Conservation (phyloP, 2,329 filamentous ascomycete genomes). For the Diaporthe sp. region DNA sequence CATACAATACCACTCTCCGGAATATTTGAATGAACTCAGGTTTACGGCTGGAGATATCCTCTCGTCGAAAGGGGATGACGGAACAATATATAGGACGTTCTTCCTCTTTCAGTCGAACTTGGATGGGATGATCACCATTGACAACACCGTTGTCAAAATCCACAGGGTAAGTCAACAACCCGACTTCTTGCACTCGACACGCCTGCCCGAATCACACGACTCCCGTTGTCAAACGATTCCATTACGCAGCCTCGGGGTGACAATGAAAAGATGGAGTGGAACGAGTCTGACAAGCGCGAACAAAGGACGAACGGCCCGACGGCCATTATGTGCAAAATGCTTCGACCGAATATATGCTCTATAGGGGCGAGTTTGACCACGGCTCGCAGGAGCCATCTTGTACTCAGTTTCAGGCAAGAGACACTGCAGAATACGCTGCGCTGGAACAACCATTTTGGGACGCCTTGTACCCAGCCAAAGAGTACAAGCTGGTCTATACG, state of each 20-base stretch:
- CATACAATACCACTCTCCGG: neutral
- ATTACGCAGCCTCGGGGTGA: neutral
- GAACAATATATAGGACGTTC: no score
- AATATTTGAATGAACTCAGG: neutral
- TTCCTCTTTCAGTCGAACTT: neutral
- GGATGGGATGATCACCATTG: neutral
- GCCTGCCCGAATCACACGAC: neutral
- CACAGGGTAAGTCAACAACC: neutral
- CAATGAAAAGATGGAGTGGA: no score
- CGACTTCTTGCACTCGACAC: no score
- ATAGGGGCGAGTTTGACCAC: neutral
- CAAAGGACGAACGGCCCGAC: neutral
- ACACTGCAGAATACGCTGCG: neutral
- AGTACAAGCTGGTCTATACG: neutral
- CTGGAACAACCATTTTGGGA: neutral
- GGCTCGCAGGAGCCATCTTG: neutral
- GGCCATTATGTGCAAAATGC: no score
- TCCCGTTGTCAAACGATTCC: no score
- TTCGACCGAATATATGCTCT: no score
- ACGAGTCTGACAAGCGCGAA: neutral
- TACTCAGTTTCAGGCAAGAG: neutral
- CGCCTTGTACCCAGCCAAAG: neutral
- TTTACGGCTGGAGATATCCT: neutral
- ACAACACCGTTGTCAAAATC: neutral
- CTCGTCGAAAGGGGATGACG: no score